These are phyloP conservation scores for Sclerotinia nivalis DNA, from an alignment of 2,329 filamentous ascomycete species.

Conservation along the genomic window DNA sequence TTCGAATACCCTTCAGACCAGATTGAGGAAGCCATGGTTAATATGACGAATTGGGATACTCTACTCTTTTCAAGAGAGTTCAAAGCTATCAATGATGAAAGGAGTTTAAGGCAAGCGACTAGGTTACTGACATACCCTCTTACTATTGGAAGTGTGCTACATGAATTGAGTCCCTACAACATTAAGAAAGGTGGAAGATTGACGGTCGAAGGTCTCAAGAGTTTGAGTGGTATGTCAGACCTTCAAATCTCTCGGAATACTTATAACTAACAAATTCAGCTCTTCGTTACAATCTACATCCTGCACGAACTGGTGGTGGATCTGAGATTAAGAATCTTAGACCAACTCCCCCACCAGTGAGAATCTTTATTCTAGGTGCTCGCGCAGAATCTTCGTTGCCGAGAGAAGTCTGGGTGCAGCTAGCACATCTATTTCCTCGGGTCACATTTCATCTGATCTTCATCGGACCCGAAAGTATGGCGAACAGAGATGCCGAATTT, in stretches of 20 bases:
- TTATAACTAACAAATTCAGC: slow-evolving; percentile 51
- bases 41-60: slow-evolving; percentile 99
- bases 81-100: slow-evolving; percentile 84
- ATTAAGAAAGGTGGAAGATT: slow-evolving; percentile 73
- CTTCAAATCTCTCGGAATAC: neutral
- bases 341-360: slow-evolving; percentile 81
- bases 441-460: slow-evolving; percentile 89
- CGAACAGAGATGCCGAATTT: slow-evolving; percentile 89
- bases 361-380: slow-evolving; percentile 90
- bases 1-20: slow-evolving; percentile 88
- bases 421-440: slow-evolving; percentile 92
- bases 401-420: slow-evolving; percentile 88
- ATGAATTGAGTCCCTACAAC: slow-evolving; percentile 91
- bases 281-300: slow-evolving; percentile 89
- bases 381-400: slow-evolving; percentile 97
- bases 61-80: slow-evolving; percentile 92
- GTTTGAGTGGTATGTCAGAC: slow-evolving; percentile 73
- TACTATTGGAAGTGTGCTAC: slow-evolving; percentile 86
- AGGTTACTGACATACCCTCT: slow-evolving; percentile 90
- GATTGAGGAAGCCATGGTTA: slow-evolving; percentile 88
- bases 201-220: slow-evolving; percentile 88
- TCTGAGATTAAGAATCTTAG: slow-evolving; percentile 75
- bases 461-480: slow-evolving; percentile 94
- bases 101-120: slow-evolving; percentile 89
- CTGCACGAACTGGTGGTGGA: slow-evolving; percentile 75